Evolutionary conservation across 2,329 filamentous ascomycete species (phyloP), one percentile per base, ranked within the genome.

Genomic region (Aspergillus melleus): DNA sequence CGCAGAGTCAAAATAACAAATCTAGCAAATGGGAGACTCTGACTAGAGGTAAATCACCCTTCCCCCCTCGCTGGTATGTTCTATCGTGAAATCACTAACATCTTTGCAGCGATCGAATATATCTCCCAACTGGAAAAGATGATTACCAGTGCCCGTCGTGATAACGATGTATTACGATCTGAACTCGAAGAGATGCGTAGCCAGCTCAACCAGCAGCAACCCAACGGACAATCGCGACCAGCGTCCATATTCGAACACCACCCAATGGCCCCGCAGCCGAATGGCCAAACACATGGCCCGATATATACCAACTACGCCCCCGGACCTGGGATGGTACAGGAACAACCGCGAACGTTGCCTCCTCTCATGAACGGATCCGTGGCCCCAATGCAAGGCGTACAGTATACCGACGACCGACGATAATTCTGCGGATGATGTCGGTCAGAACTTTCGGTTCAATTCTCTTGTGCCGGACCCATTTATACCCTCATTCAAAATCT

Each of bases 1-100:
- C 80, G 4, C 72, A 77, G 16, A 75, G 70, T 57, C 79, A 80
- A 63, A 80, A 77, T 62, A 81, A 80, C 67, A 82, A 82, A 63
- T 81, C 80, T 8, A 82, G 80, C 68, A 82, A 82, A 70, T 82
- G 80, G 80, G 80, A 82, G 63, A 82, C 79, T 1, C 66, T 82
- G 20, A 80, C 78, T 24, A 70, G 78, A 74, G 78, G 78, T 80
- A 70, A 67, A 55, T 29, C 10, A 49, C 52, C 26, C 10, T n/a
- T 47, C 44, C 42, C 2, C 26, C 6, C 47, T 4, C 19, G n/a
- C 9, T 16, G n/a, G 3, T 10, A 49, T 47, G n/a, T 42, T 42
- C 16, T 42, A n/a, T 42, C n/a, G 22, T 20, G 22, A 32, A 10
- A 8, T 19, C 14, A 55, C 66, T 70, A 55, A 72, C 61, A 47